Evolutionary conservation across 768 basidiomycete species (phyloP).

Genomic region (Mycena belliarum): DNA sequence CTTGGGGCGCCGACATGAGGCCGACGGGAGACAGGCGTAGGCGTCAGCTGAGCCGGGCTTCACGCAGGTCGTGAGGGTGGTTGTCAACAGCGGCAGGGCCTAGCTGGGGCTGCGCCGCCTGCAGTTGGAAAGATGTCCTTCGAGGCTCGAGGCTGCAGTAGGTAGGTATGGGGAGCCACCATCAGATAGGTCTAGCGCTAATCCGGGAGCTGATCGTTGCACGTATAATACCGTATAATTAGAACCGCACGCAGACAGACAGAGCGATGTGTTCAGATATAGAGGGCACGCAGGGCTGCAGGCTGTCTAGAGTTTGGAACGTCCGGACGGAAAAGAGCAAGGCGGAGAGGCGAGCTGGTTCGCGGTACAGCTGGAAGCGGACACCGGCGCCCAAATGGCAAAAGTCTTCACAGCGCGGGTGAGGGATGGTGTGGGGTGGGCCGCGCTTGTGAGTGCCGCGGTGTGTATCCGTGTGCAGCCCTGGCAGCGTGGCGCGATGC

Average conservation of each 20-base stretch:
- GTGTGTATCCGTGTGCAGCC: not conserved
- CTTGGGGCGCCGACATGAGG: conserved; percentile 15
- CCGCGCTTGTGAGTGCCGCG: not conserved
- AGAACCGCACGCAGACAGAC: not conserved
- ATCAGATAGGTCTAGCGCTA: not conserved
- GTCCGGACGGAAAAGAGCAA: conserved; percentile 1
- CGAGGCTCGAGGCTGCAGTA: not conserved
- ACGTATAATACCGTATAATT: conserved; percentile 1
- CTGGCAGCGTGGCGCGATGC: not conserved
- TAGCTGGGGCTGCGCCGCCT: not conserved
- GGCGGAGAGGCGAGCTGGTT: conserved; percentile 1
- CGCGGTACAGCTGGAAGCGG: not conserved
- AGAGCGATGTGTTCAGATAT: conserved; percentile 8
- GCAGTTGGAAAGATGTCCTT: not conserved
- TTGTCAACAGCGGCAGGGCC: not conserved
- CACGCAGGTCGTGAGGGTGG: not conserved
- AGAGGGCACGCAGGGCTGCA: conserved; percentile 2
- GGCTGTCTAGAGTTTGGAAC: not conserved
- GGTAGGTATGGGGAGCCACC: no score
- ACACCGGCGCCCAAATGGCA: not conserved
- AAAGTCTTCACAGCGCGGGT: not conserved
- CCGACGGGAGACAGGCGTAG: no score
- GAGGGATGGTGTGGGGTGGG: no score
- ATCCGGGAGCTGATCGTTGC: conserved; percentile 4
- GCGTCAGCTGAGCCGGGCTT: conserved; percentile 12